Conservation (phyloP, 1,284 basidiomycete genomes). For the Erythrobasidium hasegawianum region DNA sequence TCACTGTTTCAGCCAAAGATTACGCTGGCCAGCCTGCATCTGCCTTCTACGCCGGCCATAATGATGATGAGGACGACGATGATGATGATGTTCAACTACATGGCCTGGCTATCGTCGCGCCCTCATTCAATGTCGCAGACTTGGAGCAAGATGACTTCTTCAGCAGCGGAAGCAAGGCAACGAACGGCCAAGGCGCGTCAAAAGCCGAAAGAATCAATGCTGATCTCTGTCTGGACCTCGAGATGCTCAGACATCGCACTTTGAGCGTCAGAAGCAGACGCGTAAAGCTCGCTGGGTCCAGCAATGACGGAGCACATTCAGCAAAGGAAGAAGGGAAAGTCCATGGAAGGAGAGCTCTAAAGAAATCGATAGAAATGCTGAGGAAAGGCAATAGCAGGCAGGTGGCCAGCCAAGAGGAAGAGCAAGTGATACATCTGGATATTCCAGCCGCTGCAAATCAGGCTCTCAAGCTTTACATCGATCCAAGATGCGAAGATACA, state of each 20-base stretch:
- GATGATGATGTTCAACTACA: conserved; percentile 5
- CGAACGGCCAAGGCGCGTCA: background rate
- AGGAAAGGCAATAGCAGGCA: conserved; percentile 26
- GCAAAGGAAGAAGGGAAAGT: background rate
- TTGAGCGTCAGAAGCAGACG: conserved; percentile 13
- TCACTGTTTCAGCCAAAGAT: background rate
- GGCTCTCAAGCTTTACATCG: conserved; percentile 19
- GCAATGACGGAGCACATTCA: background rate
- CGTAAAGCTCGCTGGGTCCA: conserved; percentile 5
- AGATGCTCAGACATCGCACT: conserved; percentile 31
- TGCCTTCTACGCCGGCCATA: too few species aligned
- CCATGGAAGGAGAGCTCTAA: conserved; percentile 28
- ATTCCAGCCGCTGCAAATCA: background rate
- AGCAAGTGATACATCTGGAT: background rate
- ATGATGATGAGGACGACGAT: background rate
- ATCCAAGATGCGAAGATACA: conserved; percentile 20
- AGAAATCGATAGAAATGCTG: conserved; percentile 31
- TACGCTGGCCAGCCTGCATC: too few species aligned
- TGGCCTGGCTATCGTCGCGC: conserved; percentile 27
- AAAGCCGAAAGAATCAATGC: conserved; percentile 5
- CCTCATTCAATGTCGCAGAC: conserved; percentile 17
- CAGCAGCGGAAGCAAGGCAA: conserved; percentile 19
- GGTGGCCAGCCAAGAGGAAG: background rate
- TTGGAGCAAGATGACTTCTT: conserved; percentile 30
- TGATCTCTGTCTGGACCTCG: conserved; percentile 30